These are phyloP conservation scores for Prunella vulgaris DNA, from an alignment of 257 asterid genomes.

Conservation along the genomic window DNA sequence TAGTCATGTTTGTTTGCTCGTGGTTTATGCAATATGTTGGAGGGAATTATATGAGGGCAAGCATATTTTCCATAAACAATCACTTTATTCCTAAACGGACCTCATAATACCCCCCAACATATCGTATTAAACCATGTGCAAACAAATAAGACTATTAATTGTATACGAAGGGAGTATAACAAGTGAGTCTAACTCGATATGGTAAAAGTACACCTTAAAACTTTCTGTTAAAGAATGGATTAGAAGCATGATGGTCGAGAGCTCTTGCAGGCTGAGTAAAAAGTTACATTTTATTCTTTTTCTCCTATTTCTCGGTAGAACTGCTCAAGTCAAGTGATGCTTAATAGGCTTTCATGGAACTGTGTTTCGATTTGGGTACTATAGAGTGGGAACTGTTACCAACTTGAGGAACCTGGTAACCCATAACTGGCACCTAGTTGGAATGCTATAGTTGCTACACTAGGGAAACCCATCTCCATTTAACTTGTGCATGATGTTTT, in stretches of 20 bases:
- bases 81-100: too few relatives aligned
- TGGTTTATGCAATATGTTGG: too few relatives aligned
- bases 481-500: neutral
- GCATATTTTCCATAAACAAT: too few relatives aligned
- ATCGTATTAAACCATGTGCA: too few relatives aligned
- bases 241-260: neutral
- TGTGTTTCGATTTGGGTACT: neutral
- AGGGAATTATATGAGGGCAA: too few relatives aligned
- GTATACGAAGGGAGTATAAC: too few relatives aligned
- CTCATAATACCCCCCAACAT: too few relatives aligned
- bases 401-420: neutral
- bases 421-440: conserved; percentile 5
- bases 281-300: neutral
- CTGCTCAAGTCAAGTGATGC: neutral
- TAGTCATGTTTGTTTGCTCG: too few relatives aligned
- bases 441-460: neutral
- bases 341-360: neutral
- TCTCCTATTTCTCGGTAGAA: conserved; percentile 6
- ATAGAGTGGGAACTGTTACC: neutral
- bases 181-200: neutral
- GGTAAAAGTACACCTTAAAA: neutral
- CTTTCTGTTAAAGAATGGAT: neutral
- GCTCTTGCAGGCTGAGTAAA: neutral
- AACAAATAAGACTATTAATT: too few relatives aligned
- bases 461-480: neutral